These are phyloP conservation scores for Tuber borchii DNA, from an alignment of 495 filamentous ascomycete genomes.

Conservation along the genomic window DNA sequence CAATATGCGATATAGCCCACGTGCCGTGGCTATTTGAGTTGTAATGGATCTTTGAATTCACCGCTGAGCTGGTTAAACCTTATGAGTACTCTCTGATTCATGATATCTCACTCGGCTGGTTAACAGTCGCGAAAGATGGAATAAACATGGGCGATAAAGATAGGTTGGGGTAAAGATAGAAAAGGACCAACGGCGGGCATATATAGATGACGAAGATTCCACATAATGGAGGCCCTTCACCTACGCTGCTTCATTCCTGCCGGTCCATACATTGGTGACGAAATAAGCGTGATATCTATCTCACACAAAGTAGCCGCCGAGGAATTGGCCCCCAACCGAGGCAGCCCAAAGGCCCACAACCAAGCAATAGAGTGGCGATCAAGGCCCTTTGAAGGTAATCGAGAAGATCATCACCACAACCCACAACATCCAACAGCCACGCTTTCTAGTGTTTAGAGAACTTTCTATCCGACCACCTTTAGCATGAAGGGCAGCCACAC, in stretches of 20 bases:
- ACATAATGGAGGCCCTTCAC: neutral
- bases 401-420: neutral
- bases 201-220: neutral
- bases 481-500: neutral
- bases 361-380: neutral
- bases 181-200: neutral
- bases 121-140: neutral
- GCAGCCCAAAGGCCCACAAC: neutral
- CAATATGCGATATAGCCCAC: neutral
- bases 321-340: neutral
- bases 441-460: neutral
- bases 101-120: neutral
- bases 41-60: neutral
- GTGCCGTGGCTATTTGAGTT: neutral
- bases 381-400: neutral
- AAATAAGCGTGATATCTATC: neutral
- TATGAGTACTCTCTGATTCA: neutral
- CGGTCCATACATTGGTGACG: too few species aligned
- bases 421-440: neutral
- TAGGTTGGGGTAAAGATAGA: neutral
- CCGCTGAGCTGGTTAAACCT: neutral
- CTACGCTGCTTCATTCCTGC: neutral
- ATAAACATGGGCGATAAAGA: neutral
- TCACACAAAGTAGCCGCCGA: neutral
- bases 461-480: too few species aligned